These are phyloP conservation scores for Tetraselmis striata DNA, from an alignment of 139 green algal species.

Conservation along the genomic window DNA sequence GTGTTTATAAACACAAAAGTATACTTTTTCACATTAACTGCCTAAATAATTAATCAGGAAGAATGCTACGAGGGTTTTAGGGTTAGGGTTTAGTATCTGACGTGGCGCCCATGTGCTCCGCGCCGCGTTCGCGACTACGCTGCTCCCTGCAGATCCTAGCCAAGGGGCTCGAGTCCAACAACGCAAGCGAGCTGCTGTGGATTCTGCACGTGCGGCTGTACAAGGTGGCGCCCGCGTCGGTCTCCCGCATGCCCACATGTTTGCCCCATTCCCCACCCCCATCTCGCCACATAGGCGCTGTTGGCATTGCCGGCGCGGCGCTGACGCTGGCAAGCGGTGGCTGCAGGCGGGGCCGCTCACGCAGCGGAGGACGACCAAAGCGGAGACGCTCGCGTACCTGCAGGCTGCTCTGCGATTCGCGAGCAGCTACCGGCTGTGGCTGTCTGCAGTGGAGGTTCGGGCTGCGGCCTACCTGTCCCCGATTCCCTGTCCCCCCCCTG, in stretches of 20 bases:
- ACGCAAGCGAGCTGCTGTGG: not conserved
- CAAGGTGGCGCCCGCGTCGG: not conserved
- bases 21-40: too few relatives aligned
- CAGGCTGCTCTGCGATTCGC: not conserved
- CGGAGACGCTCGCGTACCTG: not conserved
- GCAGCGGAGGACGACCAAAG: not conserved
- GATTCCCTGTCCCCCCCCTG: too few relatives aligned
- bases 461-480: not conserved
- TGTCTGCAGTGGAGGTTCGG: not conserved
- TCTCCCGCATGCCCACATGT: not conserved
- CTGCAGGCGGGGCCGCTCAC: not conserved
- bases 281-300: too few relatives aligned
- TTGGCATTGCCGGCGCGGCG: too few relatives aligned
- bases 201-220: not conserved
- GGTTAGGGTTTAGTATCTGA: too few relatives aligned
- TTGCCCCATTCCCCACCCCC: too few relatives aligned
- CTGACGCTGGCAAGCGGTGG: too few relatives aligned
- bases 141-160: not conserved
- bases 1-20: too few relatives aligned
- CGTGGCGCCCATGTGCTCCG: too few relatives aligned
- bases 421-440: not conserved
- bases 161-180: not conserved
- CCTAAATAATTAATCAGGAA: too few relatives aligned
- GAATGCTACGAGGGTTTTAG: too few relatives aligned
- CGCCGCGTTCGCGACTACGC: too few relatives aligned